Evolutionary conservation across 106 monocot species (phyloP).

Genomic region (Narthecium ossifragum): DNA sequence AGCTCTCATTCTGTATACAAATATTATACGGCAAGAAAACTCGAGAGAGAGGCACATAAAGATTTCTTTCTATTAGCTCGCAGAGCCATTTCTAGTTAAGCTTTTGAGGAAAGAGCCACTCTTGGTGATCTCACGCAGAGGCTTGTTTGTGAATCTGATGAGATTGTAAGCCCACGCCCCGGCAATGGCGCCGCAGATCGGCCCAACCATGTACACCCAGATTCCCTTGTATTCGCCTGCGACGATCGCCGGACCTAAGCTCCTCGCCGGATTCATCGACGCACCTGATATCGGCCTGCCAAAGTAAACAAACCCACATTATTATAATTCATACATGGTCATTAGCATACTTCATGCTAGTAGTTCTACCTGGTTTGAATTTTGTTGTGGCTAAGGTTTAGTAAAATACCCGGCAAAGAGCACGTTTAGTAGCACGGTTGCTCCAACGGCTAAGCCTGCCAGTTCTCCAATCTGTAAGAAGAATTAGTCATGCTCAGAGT

Average conservation of each 20-base stretch:
- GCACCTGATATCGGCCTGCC: constrained; percentile 79
- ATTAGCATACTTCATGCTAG: no score
- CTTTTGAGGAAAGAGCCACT: constrained; percentile 64
- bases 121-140: constrained; percentile 63
- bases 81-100: constrained; percentile 11
- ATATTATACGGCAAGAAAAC: no score
- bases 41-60: no score
- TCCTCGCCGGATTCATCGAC: constrained; percentile 85
- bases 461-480: constrained; percentile 74
- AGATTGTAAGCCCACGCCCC: constrained; percentile 85
- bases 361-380: no score
- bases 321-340: no score
- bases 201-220: constrained; percentile 68
- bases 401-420: constrained; percentile 66
- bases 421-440: constrained; percentile 61
- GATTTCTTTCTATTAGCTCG: no score
- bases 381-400: no score
- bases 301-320: no score
- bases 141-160: constrained; percentile 61
- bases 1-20: no score
- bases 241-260: constrained; percentile 56
- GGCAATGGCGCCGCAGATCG: constrained; percentile 31
- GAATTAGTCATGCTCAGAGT: no score
- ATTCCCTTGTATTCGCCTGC: constrained; percentile 37
- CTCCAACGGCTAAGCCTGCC: constrained; percentile 71